Base-by-base conservation (phyloP, 2,329 filamentous ascomycete genomes). In the Berkeleyomyces basicola region DNA sequence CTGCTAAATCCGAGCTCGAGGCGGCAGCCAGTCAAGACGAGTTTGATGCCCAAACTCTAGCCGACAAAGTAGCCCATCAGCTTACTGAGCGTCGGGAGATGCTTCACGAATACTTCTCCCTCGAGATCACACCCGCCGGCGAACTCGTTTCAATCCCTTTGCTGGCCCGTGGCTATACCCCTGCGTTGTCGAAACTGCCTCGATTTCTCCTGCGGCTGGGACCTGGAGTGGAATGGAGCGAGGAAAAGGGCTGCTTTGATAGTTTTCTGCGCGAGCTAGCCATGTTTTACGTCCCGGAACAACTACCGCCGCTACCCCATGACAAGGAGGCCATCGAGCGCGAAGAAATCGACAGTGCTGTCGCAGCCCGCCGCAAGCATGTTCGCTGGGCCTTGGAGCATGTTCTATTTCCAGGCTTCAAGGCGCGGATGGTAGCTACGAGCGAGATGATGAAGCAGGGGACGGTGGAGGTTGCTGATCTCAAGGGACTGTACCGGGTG, bases 401-500 rank as follows among this genome's bases (percentile, higher is more conserved):
- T 73, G 78, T 90, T 7, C 79, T 99, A 63, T 97, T 99, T 68
- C 93, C 93, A 0, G 89, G 90, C 0, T 88, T 96, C 70, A 89
- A 90, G 71, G 78, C 86, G 4, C 79, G 90, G 63, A 74, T 99
- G 57, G 83, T 97, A 63, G 91, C 89, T 23, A 96, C 93, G 7
- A 86, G 82, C 67, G 78, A 80, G 4, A 74, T 97, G 68, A 82
- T 95, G 74, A 82, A 84, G 59, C 87, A 84, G 0, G 81, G 78
- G 7, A 83, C 96, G 9, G 75, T 95, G 57, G 92, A 99, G 73
- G 83, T 96, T 58, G 92, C 93, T 1, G 90, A 95, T 74, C 73
- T 97, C 64, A 97, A 96, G 73, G 90, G 91, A 0, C 71, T 99
- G 64, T 99, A 99, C 73, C 79, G 88, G 55, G 91, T 97, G 2